Percentiles rank a stretch among this genome's conserved stretches.
Conservation (phyloP, 352 stramenopile species). For the Phytopythium cucurbitacearum region DNA sequence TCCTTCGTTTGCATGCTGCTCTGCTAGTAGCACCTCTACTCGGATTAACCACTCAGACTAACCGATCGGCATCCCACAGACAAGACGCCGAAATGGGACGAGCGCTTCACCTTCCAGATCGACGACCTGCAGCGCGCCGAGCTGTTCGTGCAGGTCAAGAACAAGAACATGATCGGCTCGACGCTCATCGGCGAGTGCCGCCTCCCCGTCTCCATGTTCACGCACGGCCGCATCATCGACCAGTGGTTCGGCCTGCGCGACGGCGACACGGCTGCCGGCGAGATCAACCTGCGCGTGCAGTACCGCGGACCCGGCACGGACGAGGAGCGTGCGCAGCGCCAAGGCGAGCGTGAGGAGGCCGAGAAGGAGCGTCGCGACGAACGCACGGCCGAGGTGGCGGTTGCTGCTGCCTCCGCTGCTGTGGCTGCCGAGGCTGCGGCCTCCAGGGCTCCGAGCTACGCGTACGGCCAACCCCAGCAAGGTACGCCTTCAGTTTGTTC, state of each 20-base stretch:
- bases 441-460: no score
- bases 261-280: slow-evolving; percentile 44
- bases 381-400: no score
- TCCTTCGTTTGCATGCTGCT: neutral
- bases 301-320: slow-evolving; percentile 21
- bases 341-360: neutral
- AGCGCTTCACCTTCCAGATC: slow-evolving; percentile 74
- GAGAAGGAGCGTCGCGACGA: neutral
- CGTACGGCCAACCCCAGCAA: no score
- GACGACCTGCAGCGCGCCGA: slow-evolving; percentile 66
- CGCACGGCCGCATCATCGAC: slow-evolving; percentile 57
- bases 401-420: no score
- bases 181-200: slow-evolving; percentile 66
- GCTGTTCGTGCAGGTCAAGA: slow-evolving; percentile 69
- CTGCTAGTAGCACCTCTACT: neutral
- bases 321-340: neutral
- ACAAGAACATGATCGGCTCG: slow-evolving; percentile 77
- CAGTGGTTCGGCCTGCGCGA: slow-evolving; percentile 82
- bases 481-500: no score
- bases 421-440: no score
- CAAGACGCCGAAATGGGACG: slow-evolving; percentile 70
- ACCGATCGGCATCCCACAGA: slow-evolving; percentile 17
- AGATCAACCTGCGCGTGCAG: slow-evolving; percentile 82
- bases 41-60: no score
- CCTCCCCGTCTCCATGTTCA: slow-evolving; percentile 72